Evolutionary conservation across 345 rosid genomes (phyloP), one percentile per base, ranked within the genome.

Genomic region (Salix arbutifolia): DNA sequence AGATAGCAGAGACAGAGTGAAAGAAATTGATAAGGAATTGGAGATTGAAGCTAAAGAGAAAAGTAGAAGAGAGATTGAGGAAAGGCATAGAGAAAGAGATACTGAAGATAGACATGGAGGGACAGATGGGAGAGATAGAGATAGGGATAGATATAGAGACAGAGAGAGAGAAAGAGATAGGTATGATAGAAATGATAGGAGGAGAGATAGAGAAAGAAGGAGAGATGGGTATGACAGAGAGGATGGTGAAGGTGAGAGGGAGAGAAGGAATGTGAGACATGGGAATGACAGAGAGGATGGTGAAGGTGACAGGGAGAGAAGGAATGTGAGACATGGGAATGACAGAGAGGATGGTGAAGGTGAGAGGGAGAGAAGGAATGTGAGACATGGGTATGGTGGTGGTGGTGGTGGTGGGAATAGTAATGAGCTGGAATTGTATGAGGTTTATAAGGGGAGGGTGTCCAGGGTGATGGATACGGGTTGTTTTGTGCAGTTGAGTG

Each of bases 391-490:
- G 16, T 12, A 18, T 50, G 37, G 48, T 9, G 35, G 35, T 31
- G 33, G 33, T 31, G 33, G 33, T 26, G 26, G 74, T 52, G 30
- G 25, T 38, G n/a, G 37, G 19, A 42, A 21, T 18, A 33, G 78
- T 11, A 70, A 65, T 82, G 98, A 90, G 79, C 98, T 90, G 2
- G 97, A 91, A 75, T 72, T 94, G 79, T 92, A 89, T 83, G 77
- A 82, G 81, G 96, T 95, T 3, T 93, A 95, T 62, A 89, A 85
- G 83, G 98, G 96, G 12, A 88, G 89, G 78, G 91, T 95, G 28
- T 89, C 97, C 0, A 88, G 94, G 78, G 97, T 93, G 50, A 91
- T 93, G 98, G 98, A 91, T 7, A 71, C 91, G 0, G 97, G 94
- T 31, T 93, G 94, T 74, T 91, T 95, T 65, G 99, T 95, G 76